Evolutionary conservation across 2,329 filamentous ascomycete species (phyloP).

Genomic region (Claviceps sp.): DNA sequence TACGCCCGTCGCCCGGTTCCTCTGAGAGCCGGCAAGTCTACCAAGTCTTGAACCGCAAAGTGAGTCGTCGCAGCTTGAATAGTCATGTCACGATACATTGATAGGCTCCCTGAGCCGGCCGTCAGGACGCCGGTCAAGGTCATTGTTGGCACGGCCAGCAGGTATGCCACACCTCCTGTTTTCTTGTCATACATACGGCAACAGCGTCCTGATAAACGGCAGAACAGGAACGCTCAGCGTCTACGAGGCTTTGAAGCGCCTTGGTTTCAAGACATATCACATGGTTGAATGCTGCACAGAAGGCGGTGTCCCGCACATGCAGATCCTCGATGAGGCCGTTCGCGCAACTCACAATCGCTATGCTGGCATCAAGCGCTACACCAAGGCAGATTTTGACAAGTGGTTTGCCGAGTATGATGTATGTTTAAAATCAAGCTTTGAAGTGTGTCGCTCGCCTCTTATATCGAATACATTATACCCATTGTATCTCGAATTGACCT

Average conservation of each 20-base stretch:
- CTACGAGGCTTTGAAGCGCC: conserved; percentile 19
- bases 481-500: too few species aligned
- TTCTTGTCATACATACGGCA: background rate
- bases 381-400: conserved; percentile 23
- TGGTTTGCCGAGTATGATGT: conserved; percentile 26
- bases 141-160: conserved; percentile 23
- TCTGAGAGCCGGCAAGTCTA: too few species aligned
- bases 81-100: conserved; percentile 22
- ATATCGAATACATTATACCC: background rate
- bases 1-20: too few species aligned
- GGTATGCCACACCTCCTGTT: conserved; percentile 10
- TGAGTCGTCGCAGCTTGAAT: background rate
- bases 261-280: conserved; percentile 25
- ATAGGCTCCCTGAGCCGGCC: conserved; percentile 18
- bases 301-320: conserved; percentile 10
- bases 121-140: conserved; percentile 20
- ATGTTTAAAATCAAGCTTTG: conserved; percentile 2
- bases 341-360: conserved; percentile 14
- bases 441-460: background rate
- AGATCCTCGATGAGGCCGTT: conserved; percentile 18
- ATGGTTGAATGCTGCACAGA: conserved; percentile 17
- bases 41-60: background rate
- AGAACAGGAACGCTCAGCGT: conserved; percentile 17
- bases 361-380: conserved; percentile 1
- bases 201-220: background rate